Evolutionary conservation across 2,329 filamentous ascomycete genomes (phyloP).

Genomic region (Xylariaceae sp.): DNA sequence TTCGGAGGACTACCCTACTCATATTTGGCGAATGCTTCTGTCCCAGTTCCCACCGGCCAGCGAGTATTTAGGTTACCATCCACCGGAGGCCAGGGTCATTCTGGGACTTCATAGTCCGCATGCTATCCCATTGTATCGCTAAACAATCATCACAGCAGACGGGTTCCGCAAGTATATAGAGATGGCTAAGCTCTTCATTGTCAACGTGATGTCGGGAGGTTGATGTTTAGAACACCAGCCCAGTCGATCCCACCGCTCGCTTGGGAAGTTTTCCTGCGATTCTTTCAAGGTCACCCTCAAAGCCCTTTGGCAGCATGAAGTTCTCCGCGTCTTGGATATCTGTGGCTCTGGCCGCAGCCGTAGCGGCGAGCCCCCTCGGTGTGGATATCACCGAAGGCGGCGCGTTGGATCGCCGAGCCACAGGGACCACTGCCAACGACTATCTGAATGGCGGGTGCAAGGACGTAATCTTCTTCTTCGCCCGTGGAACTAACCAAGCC

Average conservation of each 20-base stretch:
- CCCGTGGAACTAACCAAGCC: background rate
- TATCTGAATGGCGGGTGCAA: conserved; percentile 12
- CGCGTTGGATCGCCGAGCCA: conserved; percentile 6
- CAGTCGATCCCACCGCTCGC: background rate
- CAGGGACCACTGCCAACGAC: conserved; percentile 13
- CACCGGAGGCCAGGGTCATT: background rate
- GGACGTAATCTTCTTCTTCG: conserved; percentile 10
- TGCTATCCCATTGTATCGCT: background rate
- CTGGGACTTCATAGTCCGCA: background rate
- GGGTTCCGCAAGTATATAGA: background rate
- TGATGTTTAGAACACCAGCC: background rate
- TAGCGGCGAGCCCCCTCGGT: conserved; percentile 2
- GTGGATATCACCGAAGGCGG: background rate
- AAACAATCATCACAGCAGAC: background rate
- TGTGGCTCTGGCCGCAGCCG: background rate
- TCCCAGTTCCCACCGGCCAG: too few species aligned
- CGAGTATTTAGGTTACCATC: background rate
- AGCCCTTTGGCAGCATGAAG: conserved; percentile 1
- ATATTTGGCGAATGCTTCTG: background rate
- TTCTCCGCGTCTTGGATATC: conserved; percentile 1
- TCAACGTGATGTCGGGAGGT: background rate
- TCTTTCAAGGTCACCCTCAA: too few species aligned
- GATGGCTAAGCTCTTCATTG: background rate
- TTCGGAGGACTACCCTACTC: too few species aligned
- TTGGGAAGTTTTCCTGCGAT: too few species aligned